phyloP scores from a whole-genome alignment of 129 eudicot genomes.

The Kitagawia praeruptora region DNA sequence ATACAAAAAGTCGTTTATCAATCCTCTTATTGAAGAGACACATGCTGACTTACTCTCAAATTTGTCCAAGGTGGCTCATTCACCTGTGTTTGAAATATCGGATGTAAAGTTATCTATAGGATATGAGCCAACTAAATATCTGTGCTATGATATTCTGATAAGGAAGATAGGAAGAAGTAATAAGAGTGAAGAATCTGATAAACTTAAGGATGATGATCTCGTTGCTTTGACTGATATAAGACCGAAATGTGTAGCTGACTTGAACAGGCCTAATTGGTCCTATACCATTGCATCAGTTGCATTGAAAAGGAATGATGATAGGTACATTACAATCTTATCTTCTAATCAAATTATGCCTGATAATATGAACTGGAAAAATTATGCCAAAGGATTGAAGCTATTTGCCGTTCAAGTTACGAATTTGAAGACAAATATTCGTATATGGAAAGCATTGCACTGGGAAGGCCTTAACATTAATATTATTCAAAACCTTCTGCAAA shows the following conservation, averaged over 20 bases:
- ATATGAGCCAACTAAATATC: slow-evolving; percentile 16
- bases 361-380: background rate
- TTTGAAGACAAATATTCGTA: slow-evolving; percentile 51
- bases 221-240: slow-evolving; percentile 42
- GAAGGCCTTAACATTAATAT: slow-evolving; percentile 20
- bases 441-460: slow-evolving; percentile 53
- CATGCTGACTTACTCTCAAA: slow-evolving; percentile 37
- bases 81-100: slow-evolving; percentile 31
- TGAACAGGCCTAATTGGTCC: slow-evolving; percentile 17
- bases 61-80: slow-evolving; percentile 18
- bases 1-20: slow-evolving; percentile 32
- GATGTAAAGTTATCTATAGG: background rate
- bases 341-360: slow-evolving; percentile 29
- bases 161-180: slow-evolving; percentile 1
- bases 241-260: slow-evolving; percentile 35
- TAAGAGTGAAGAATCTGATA: slow-evolving; percentile 13
- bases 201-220: slow-evolving; percentile 54
- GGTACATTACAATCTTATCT: slow-evolving; percentile 17
- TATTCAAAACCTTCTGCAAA: slow-evolving; percentile 27
- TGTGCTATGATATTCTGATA: slow-evolving; percentile 17
- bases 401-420: slow-evolving; percentile 12
- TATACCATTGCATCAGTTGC: slow-evolving; percentile 36
- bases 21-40: slow-evolving; percentile 57
- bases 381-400: background rate
- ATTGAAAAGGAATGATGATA: background rate